phyloP scores from a whole-genome alignment of 129 eudicot genomes.

The Tagetes patula region DNA sequence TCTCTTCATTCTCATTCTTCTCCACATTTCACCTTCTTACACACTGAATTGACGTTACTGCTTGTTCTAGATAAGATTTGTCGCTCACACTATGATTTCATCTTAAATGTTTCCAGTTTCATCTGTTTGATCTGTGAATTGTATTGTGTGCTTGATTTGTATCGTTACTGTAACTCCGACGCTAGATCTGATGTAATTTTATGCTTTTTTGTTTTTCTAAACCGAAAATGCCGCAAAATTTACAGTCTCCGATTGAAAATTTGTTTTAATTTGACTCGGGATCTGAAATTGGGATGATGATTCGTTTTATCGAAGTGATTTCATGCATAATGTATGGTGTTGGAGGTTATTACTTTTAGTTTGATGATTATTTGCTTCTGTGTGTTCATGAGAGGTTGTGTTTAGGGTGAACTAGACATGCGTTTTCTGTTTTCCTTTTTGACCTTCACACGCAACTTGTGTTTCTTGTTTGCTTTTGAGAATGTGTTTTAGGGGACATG shows the following conservation, averaged over 20 bases:
- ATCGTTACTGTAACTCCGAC: constrained; percentile 1
- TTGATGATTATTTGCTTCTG: constrained; percentile 17
- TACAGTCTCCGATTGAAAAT: not conserved
- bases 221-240: constrained; percentile 15
- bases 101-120: constrained; percentile 1
- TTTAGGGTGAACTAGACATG: constrained; percentile 29
- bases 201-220: not conserved
- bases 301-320: constrained; percentile 2
- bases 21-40: not conserved
- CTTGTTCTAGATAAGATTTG: not conserved
- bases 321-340: constrained; percentile 11
- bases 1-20: not conserved
- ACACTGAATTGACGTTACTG: constrained; percentile 27
- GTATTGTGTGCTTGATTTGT: constrained; percentile 9
- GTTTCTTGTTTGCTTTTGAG: constrained; percentile 22
- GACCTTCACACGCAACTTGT: constrained; percentile 28
- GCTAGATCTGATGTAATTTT: constrained; percentile 30
- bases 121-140: constrained; percentile 24
- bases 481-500: constrained; percentile 14
- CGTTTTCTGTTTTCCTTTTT: constrained; percentile 31
- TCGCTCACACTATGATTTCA: constrained; percentile 14
- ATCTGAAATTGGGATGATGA: not conserved
- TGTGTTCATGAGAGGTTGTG: constrained; percentile 8
- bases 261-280: constrained; percentile 15
- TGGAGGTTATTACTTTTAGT: not conserved